Percentiles rank a stretch among this genome's conserved stretches.
phyloP scores from a whole-genome alignment of 208 protist genomes.

The Acanthamoeba culbertsoni region DNA sequence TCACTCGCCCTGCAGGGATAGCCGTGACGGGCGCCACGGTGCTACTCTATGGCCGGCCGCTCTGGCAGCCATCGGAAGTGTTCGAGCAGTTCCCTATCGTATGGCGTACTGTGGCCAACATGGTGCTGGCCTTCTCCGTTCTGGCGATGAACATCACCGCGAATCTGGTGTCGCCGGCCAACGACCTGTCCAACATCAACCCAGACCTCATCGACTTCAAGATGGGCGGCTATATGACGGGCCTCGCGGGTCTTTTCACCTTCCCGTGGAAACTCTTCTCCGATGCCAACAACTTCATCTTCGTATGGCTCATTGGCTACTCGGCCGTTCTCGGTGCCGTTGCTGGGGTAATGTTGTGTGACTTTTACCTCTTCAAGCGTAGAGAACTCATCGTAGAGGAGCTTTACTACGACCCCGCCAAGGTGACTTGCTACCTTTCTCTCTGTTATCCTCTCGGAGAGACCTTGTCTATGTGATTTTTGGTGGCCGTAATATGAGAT shows the following conservation, averaged over 20 bases:
- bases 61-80: slow-evolving; percentile 23
- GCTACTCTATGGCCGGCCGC: not conserved
- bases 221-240: slow-evolving; percentile 11
- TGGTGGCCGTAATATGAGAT: not conserved
- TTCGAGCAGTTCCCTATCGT: not conserved
- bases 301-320: slow-evolving; percentile 41
- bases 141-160: slow-evolving; percentile 35
- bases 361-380: not conserved
- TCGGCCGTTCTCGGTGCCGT: slow-evolving; percentile 21
- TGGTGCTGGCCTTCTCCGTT: not conserved
- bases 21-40: not conserved
- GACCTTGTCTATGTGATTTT: not conserved
- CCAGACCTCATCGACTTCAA: not conserved
- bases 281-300: slow-evolving; percentile 36
- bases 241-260: not conserved
- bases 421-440: not conserved
- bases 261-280: slow-evolving; percentile 40
- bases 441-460: not conserved
- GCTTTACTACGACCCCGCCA: slow-evolving; percentile 11
- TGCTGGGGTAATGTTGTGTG: slow-evolving; percentile 3
- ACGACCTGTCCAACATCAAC: slow-evolving; percentile 44
- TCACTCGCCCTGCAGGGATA: not conserved
- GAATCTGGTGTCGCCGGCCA: slow-evolving; percentile 38
- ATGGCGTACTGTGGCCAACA: not conserved
- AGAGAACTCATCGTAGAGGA: not conserved